Conservation (phyloP, 768 basidiomycete species). For the Trametes cinnabarina region DNA sequence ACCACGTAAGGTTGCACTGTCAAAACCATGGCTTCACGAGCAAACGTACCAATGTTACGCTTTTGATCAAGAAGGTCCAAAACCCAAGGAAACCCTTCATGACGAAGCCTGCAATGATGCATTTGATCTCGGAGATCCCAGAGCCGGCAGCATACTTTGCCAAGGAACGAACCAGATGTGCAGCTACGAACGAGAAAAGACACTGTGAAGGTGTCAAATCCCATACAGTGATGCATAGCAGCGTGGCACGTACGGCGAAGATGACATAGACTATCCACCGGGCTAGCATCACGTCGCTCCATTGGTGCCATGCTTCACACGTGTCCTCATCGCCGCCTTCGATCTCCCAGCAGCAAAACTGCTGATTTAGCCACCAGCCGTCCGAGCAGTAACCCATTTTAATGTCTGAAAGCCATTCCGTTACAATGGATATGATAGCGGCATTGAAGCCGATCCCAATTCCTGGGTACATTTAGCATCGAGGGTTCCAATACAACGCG, state of each 20-base stretch:
- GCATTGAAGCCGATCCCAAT: constrained; percentile 90
- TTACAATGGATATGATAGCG: constrained; percentile 92
- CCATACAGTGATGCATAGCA: neutral
- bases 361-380: constrained; percentile 98
- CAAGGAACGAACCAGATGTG: constrained; percentile 82
- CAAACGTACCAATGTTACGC: constrained; percentile 77
- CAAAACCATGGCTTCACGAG: neutral
- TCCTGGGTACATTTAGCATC: constrained; percentile 44
- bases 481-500: neutral
- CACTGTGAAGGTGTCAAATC: constrained; percentile 44
- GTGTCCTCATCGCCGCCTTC: constrained; percentile 74
- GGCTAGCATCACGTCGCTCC: constrained; percentile 70
- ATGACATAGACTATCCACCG: constrained; percentile 85
- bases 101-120: constrained; percentile 93
- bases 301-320: constrained; percentile 90
- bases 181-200: constrained; percentile 79
- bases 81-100: constrained; percentile 95
- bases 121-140: constrained; percentile 98
- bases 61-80: constrained; percentile 91
- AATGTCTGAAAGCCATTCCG: constrained; percentile 96
- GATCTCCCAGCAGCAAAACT: constrained; percentile 98
- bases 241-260: constrained; percentile 69
- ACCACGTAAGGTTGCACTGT: constrained; percentile 9
- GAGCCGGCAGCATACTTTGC: constrained; percentile 97
- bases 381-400: constrained; percentile 97